A percentile compares a stretch with the other conserved stretches of the same genome.
These are phyloP conservation scores for Calycina herbarum DNA, from an alignment of 2,329 filamentous ascomycete genomes.

Conservation along the genomic window DNA sequence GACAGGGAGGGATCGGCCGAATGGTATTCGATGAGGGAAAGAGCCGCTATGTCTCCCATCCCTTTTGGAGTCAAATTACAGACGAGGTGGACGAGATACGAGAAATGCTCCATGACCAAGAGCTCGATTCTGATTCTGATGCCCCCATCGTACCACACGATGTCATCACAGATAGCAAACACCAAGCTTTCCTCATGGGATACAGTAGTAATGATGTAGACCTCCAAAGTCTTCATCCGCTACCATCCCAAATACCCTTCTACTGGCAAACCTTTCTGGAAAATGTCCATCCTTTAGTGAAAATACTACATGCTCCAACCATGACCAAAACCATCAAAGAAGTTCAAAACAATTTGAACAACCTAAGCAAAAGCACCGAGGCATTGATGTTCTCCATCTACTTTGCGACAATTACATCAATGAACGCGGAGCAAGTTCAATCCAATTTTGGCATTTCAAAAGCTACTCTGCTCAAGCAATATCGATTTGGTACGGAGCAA, in stretches of 20 bases:
- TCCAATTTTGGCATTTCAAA: conserved; percentile 45
- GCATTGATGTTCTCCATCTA: conserved; percentile 57
- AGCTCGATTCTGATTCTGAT: conserved; percentile 32
- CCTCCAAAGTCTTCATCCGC: conserved; percentile 62
- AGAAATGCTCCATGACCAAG: conserved; percentile 35
- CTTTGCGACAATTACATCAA: conserved; percentile 51
- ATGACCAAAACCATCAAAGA: conserved; percentile 61
- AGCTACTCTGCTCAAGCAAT: conserved; percentile 45
- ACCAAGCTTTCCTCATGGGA: conserved; percentile 72
- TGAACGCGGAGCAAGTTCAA: conserved; percentile 37
- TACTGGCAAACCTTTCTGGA: conserved; percentile 73
- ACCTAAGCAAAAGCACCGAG: conserved; percentile 48
- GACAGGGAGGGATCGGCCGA: conserved; percentile 55
- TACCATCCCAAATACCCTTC: conserved; percentile 62
- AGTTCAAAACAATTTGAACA: conserved; percentile 59
- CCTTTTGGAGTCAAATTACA: conserved; percentile 72
- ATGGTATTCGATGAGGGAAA: conserved; percentile 69
- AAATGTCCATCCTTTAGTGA: conserved; percentile 72
- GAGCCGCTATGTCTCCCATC: conserved; percentile 73
- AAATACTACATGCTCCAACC: conserved; percentile 69
- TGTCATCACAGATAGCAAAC: conserved; percentile 60
- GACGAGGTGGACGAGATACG: conserved; percentile 55
- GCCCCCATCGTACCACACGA: conserved; percentile 40
- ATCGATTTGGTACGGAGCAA: conserved; percentile 55
- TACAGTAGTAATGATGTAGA: conserved; percentile 72